A percentile compares a stretch with the other conserved stretches of the same genome.
Evolutionary conservation across 495 filamentous ascomycete genomes (phyloP).

Genomic region (Clohesyomyces aquaticus): DNA sequence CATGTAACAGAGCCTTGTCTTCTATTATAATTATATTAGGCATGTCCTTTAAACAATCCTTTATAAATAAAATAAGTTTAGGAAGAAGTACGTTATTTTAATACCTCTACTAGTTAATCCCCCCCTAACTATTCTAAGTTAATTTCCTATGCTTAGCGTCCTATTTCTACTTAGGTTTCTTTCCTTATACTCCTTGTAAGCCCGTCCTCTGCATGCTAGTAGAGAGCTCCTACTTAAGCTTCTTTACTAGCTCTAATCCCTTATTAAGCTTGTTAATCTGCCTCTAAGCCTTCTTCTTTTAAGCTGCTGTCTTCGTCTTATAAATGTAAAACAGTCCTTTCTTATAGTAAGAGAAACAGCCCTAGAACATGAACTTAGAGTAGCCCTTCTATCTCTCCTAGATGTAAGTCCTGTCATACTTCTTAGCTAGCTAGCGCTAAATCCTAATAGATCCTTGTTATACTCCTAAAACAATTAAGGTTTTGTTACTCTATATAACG

Average conservation of each 20-base stretch:
- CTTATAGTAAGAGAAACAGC: conserved; percentile 19
- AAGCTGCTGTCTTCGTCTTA: background rate
- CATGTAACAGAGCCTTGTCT: conserved; percentile 8
- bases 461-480: conserved; percentile 1
- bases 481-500: conserved; percentile 11
- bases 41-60: background rate
- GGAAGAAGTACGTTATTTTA: background rate
- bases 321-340: conserved; percentile 20
- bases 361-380: conserved; percentile 20
- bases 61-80: conserved; percentile 7
- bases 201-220: background rate
- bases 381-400: conserved; percentile 10
- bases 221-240: background rate
- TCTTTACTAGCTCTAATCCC: background rate
- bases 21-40: conserved; percentile 13
- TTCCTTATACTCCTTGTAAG: background rate
- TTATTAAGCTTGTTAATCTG: conserved; percentile 6
- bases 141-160: conserved; percentile 13
- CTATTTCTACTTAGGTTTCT: conserved; percentile 15
- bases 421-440: background rate
- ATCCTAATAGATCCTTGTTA: background rate
- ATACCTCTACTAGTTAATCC: conserved; percentile 19
- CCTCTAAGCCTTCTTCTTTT: conserved; percentile 10
- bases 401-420: background rate
- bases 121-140: background rate